Percentiles rank a stretch among this genome's conserved stretches.
These are phyloP conservation scores for Daucus carota DNA, from an alignment of 129 eudicot species.

Conservation along the genomic window DNA sequence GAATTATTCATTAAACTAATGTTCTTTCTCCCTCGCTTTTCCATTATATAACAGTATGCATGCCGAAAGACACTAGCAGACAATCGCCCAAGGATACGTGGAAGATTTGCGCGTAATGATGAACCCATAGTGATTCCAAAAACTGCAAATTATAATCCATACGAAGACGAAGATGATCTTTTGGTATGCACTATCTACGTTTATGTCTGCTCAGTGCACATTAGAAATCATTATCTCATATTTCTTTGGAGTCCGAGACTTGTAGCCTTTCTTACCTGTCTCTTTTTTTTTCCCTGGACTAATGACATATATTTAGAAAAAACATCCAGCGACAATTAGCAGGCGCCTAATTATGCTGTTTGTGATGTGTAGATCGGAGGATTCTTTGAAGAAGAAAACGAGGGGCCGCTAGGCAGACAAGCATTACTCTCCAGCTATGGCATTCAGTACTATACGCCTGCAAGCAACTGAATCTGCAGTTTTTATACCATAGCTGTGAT, in stretches of 20 bases:
- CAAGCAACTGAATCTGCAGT: constrained; percentile 1
- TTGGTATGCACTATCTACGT: constrained; percentile 46
- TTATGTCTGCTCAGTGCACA: neutral
- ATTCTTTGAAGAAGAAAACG: constrained; percentile 33
- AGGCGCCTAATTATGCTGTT: neutral
- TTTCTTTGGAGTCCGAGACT: neutral
- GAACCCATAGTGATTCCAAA: constrained; percentile 59
- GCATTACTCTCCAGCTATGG: constrained; percentile 23
- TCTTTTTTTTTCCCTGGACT: neutral
- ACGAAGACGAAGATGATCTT: constrained; percentile 66
- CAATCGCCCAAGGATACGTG: constrained; percentile 81
- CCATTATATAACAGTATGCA: constrained; percentile 44
- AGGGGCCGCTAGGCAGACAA: constrained; percentile 19
- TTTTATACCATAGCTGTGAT: neutral
- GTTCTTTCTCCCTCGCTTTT: neutral
- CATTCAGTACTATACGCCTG: constrained; percentile 33
- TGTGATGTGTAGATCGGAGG: constrained; percentile 42
- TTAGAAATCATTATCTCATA: neutral
- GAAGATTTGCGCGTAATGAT: constrained; percentile 86
- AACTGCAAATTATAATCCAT: constrained; percentile 35
- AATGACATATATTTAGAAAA: no score
- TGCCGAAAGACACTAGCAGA: constrained; percentile 94
- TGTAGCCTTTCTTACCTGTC: neutral
- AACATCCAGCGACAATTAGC: no score
- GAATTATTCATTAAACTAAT: neutral